Conservation (phyloP, 1,284 basidiomycete species). For the Trametes sp. region DNA sequence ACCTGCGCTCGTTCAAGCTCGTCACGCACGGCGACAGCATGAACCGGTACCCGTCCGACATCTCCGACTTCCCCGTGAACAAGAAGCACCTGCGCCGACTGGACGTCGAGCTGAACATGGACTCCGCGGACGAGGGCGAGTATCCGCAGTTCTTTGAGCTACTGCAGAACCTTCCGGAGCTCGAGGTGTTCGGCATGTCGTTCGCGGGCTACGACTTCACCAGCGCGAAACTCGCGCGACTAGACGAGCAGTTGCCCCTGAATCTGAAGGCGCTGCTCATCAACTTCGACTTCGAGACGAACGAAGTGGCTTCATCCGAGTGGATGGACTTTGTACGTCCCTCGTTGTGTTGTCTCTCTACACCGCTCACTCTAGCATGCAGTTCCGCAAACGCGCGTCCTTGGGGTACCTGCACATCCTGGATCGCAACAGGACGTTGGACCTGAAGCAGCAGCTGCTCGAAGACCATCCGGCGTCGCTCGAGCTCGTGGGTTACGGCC, state of each 20-base stretch:
- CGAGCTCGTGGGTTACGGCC: constrained; percentile 20
- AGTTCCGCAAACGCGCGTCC: constrained; percentile 10
- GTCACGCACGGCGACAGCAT: not conserved
- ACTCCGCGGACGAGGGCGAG: not conserved
- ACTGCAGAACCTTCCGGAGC: constrained; percentile 8
- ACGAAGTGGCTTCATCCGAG: not conserved
- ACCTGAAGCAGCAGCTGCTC: constrained; percentile 19
- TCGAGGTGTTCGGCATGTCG: constrained; percentile 17
- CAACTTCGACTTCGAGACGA: not conserved
- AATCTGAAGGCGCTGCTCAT: constrained; percentile 7
- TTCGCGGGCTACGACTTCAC: not conserved
- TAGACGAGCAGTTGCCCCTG: constrained; percentile 4
- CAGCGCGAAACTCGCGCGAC: not conserved
- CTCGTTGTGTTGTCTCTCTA: not conserved
- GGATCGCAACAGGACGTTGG: not conserved
- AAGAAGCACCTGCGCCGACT: constrained; percentile 20
- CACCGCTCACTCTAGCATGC: not conserved
- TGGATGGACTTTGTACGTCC: constrained; percentile 14
- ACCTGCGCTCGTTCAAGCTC: constrained; percentile 27
- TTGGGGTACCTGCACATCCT: constrained; percentile 20
- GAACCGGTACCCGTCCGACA: not conserved
- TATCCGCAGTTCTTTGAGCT: not conserved
- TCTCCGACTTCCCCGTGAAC: constrained; percentile 18
- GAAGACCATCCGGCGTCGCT: constrained; percentile 19
- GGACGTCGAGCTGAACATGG: constrained; percentile 9